Conservation (phyloP, 257 asterid genomes). For the Avicennia marina region DNA sequence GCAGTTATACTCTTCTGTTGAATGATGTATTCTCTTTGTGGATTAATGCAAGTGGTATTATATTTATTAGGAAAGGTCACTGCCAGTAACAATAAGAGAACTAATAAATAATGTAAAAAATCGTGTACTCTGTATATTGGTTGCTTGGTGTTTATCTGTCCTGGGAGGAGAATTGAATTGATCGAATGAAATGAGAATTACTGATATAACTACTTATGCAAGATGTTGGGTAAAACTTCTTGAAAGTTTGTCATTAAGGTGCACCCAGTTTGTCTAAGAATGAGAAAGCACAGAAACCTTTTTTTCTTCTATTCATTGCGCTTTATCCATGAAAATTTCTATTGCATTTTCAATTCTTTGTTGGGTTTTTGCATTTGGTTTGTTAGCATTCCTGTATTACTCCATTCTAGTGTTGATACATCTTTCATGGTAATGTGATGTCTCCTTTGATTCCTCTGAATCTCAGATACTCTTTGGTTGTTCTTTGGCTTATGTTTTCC, state of each 20-base stretch:
- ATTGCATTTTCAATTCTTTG: no score
- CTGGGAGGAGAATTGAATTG: neutral
- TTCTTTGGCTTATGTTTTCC: no score
- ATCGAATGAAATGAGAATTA: conserved; percentile 1
- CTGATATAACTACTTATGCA: neutral
- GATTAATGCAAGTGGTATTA: neutral
- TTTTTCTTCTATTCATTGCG: no score
- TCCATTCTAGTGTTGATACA: no score
- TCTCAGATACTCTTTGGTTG: no score
- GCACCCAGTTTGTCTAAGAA: neutral
- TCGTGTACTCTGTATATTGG: neutral
- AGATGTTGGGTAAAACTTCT: neutral
- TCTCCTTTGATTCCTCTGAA: no score
- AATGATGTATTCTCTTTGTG: neutral
- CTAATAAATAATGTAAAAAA: neutral
- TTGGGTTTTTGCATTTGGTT: no score
- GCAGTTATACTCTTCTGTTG: neutral
- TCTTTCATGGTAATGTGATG: no score
- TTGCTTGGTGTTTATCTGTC: conserved; percentile 10
- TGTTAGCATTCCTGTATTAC: no score
- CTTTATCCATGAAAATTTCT: no score
- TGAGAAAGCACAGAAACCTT: no score
- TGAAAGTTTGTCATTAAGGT: neutral
- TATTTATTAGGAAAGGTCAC: neutral
- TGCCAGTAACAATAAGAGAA: neutral